These are phyloP conservation scores for Cladobotryum protrusum DNA, from an alignment of 2,329 filamentous ascomycete genomes.

Conservation along the genomic window DNA sequence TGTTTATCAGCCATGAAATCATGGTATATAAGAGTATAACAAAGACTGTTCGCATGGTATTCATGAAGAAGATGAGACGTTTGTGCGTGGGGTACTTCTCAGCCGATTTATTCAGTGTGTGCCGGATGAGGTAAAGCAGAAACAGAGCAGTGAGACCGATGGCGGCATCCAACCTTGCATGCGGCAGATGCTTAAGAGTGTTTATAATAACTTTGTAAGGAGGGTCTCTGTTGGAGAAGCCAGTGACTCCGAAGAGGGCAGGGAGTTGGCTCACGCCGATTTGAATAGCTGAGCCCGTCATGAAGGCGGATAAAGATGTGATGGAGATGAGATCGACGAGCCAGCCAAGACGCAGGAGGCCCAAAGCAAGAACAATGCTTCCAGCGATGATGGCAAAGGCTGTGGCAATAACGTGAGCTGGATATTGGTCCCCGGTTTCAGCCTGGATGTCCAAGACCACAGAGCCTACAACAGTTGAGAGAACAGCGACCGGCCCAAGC, in stretches of 20 bases:
- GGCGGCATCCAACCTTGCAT: slow-evolving; percentile 69
- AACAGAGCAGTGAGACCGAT: slow-evolving; percentile 79
- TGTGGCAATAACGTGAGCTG: slow-evolving; percentile 65
- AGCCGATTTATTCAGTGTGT: slow-evolving; percentile 55
- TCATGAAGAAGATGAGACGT: slow-evolving; percentile 82
- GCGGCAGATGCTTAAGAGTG: slow-evolving; percentile 64
- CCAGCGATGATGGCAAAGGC: slow-evolving; percentile 73
- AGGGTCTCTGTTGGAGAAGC: slow-evolving; percentile 66
- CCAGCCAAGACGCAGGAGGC: slow-evolving; percentile 75
- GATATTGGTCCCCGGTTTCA: slow-evolving; percentile 47
- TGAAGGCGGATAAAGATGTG: slow-evolving; percentile 86
- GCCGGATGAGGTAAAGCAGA: slow-evolving; percentile 71
- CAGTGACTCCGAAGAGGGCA: slow-evolving; percentile 69
- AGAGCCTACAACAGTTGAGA: slow-evolving; percentile 84
- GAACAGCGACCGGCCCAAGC: slow-evolving; percentile 91
- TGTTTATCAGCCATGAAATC: slow-evolving; percentile 81
- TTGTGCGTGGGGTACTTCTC: slow-evolving; percentile 62
- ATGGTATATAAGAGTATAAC: slow-evolving; percentile 88
- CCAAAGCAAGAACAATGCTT: slow-evolving; percentile 69
- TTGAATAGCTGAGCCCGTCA: slow-evolving; percentile 90
- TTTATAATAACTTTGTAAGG: slow-evolving; percentile 83
- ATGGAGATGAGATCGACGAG: slow-evolving; percentile 91
- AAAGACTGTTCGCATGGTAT: slow-evolving; percentile 83
- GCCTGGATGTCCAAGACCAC: slow-evolving; percentile 61
- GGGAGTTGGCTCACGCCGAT: slow-evolving; percentile 82